Evolutionary conservation across 2,329 filamentous ascomycete species (phyloP).

Genomic region (Aspergillus hortae): DNA sequence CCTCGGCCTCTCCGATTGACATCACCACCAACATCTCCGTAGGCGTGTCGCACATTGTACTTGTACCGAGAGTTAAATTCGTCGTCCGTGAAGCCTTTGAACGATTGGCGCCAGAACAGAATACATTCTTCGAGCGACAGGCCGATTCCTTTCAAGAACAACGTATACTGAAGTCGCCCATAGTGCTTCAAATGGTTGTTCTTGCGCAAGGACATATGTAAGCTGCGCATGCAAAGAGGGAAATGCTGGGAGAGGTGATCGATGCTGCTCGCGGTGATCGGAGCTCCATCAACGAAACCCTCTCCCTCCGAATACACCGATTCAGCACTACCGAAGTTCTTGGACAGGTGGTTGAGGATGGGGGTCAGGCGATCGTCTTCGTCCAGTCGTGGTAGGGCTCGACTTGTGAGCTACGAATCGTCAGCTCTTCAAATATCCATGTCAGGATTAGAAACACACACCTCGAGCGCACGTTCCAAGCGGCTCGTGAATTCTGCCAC

Average conservation of each 20-base stretch:
- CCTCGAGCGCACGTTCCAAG: conserved; percentile 79
- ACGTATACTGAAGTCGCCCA: conserved; percentile 86
- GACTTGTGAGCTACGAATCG: conserved; percentile 68
- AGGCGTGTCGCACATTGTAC: conserved; percentile 93
- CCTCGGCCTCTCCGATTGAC: conserved; percentile 79
- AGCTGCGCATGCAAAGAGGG: conserved; percentile 88
- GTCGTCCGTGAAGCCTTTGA: conserved; percentile 86
- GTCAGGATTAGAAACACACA: conserved; percentile 37
- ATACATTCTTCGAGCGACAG: conserved; percentile 88
- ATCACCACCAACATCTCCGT: conserved; percentile 94
- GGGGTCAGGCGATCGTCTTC: conserved; percentile 88
- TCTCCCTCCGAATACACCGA: conserved; percentile 69
- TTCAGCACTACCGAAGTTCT: conserved; percentile 92
- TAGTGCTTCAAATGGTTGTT: conserved; percentile 92
- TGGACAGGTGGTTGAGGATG: conserved; percentile 78
- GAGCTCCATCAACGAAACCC: conserved; percentile 63
- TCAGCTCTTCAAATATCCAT: conserved; percentile 17
- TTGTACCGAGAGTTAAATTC: conserved; percentile 96
- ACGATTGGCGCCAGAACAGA: conserved; percentile 82
- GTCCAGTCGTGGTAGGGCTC: conserved; percentile 84
- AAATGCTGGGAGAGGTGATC: conserved; percentile 78
- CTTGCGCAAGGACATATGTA: conserved; percentile 80
- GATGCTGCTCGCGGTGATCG: conserved; percentile 74
- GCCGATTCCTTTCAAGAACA: conserved; percentile 95
- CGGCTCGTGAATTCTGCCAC: conserved; percentile 77